These are phyloP conservation scores for Phoma herbarum DNA, from an alignment of 2,329 filamentous ascomycete species.

Conservation along the genomic window DNA sequence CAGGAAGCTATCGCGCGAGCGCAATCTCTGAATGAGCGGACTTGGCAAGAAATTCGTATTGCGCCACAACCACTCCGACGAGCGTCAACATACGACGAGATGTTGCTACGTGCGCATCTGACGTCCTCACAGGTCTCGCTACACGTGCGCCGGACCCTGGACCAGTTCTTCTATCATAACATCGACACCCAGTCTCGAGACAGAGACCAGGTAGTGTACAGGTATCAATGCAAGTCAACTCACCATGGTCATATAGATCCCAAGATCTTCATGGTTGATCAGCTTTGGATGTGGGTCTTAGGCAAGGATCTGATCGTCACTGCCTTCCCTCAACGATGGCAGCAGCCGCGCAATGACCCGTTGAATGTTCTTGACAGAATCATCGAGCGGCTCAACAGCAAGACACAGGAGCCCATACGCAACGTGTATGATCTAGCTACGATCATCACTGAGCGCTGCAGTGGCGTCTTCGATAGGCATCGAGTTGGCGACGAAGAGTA, in stretches of 20 bases:
- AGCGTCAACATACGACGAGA: conserved; percentile 53
- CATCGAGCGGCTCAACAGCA: conserved; percentile 72
- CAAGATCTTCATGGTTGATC: conserved; percentile 74
- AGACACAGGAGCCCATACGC: conserved; percentile 66
- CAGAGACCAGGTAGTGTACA: conserved; percentile 70
- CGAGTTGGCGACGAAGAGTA: conserved; percentile 66
- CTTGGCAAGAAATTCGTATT: conserved; percentile 27
- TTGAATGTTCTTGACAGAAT: conserved; percentile 70
- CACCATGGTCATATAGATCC: conserved; percentile 55
- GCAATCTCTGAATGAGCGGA: conserved; percentile 34
- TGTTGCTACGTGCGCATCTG: conserved; percentile 61
- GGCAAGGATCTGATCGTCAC: conserved; percentile 67
- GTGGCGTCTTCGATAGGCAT: conserved; percentile 68
- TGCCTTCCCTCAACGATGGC: conserved; percentile 66
- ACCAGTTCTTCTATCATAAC: conserved; percentile 73
- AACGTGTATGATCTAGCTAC: conserved; percentile 70
- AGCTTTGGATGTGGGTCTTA: conserved; percentile 72
- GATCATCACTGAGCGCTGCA: conserved; percentile 68
- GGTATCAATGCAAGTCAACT: conserved; percentile 59
- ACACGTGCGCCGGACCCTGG: conserved; percentile 69
- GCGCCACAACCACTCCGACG: conserved; percentile 33
- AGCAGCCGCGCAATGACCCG: conserved; percentile 68
- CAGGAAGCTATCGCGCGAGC: conserved; percentile 60
- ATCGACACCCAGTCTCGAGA: conserved; percentile 69
- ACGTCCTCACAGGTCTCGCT: conserved; percentile 57